Evolutionary conservation across 2,329 filamentous ascomycete species (phyloP), one percentile per base, ranked within the genome.

Genomic region (Ascochyta viciae-villosae): DNA sequence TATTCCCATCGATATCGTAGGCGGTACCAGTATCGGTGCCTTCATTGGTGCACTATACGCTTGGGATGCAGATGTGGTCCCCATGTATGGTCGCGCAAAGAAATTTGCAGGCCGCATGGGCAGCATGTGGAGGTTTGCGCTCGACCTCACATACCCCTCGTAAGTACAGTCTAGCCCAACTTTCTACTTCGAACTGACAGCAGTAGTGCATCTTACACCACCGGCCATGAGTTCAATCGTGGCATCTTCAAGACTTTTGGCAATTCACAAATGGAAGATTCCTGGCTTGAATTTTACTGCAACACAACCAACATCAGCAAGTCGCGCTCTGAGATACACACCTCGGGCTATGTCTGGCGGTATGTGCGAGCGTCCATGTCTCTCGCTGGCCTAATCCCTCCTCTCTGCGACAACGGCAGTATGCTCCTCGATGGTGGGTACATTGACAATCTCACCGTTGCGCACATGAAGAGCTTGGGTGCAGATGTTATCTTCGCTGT

Each of bases 291-390:
- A 65, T 99, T 92, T 74, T 99, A 99, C 79, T 99, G 96, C 83
- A 99, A 99, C 77, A 98, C 95, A 0, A 99, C 96, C 34, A 99
- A 98, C 76, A 98, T 99, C 77, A 96, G 90, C 79, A 96, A 96
- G 76, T 95, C 90, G 58, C 86, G 94, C 19, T 87, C 87, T 3
- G 95, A 99, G 74, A 93, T 96, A 63, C 95, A 99, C 76, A 97
- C 92, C 0, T 95, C 90, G 58, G 95, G 95, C 13, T 99, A 99
- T 70, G 94, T 95, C 0, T 99, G 95, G 95, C 87, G 96, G 38
- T 99, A 99, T 69, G 91, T 99, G 23, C 86, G 95, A 41, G 95
- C 95, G 0, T 96, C 92, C 10, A 99, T 99, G 95, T 96, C 93
- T 1, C 84, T 99, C 4, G 95, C 95, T 0, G 95, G 96, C 2